Evolutionary conservation across 192 early-diverging fungal genomes (phyloP).

Genomic region (Podila verticillata): DNA sequence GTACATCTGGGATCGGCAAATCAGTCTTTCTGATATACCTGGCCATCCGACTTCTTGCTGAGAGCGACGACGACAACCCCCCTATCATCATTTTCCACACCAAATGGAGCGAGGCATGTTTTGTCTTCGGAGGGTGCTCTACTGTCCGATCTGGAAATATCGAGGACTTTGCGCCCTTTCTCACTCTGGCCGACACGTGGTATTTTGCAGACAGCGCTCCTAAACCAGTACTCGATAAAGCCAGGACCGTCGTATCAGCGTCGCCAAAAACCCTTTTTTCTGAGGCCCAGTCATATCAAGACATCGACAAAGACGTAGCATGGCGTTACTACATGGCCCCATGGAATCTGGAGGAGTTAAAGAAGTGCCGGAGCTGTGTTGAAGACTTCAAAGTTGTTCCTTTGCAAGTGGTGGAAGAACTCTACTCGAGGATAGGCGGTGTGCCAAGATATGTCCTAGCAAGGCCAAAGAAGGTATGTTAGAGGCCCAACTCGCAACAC

Average conservation of each 20-base stretch:
- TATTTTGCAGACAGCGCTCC: conserved; percentile 5
- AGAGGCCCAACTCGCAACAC: background rate
- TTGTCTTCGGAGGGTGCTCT: conserved; percentile 8
- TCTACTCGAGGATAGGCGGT: conserved; percentile 24
- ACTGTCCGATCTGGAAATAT: conserved; percentile 6
- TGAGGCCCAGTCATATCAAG: conserved; percentile 10
- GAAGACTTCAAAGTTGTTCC: conserved; percentile 11
- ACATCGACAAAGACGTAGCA: conserved; percentile 7
- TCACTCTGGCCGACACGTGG: background rate
- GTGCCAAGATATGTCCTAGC: conserved; percentile 32
- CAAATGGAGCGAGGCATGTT: background rate
- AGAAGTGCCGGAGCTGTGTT: conserved; percentile 4
- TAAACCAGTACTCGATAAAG: conserved; percentile 5
- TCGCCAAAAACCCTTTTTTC: conserved; percentile 18
- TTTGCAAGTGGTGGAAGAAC: background rate
- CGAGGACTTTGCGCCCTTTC: conserved; percentile 8
- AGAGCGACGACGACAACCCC: conserved; percentile 22
- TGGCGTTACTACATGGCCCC: conserved; percentile 28
- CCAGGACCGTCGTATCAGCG: conserved; percentile 4
- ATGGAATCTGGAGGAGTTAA: conserved; percentile 14
- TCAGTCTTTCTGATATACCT: conserved; percentile 50
- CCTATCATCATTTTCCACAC: conserved; percentile 31
- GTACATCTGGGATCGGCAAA: conserved; percentile 49
- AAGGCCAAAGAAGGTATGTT: conserved; percentile 5
- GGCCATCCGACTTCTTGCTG: conserved; percentile 34